These are phyloP conservation scores for Tinospora cordifolia DNA, from an alignment of 164 flowering plant genomes.

Conservation along the genomic window DNA sequence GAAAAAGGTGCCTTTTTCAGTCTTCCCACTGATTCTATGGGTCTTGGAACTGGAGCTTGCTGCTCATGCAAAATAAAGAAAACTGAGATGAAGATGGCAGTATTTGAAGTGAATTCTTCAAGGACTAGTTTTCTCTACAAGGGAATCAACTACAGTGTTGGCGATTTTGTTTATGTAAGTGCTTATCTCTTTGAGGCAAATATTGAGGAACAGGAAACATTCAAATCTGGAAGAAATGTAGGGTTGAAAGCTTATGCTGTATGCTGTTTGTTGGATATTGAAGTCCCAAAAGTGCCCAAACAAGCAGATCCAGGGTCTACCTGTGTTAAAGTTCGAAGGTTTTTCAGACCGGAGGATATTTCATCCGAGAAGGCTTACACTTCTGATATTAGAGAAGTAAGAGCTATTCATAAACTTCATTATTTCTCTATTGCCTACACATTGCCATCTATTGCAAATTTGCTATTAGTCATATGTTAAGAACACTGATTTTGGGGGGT, in stretches of 20 bases:
- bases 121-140: slow-evolving; percentile 35
- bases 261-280: slow-evolving; percentile 64
- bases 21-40: slow-evolving; percentile 46
- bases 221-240: slow-evolving; percentile 79
- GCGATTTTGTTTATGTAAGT: slow-evolving; percentile 66
- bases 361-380: slow-evolving; percentile 75
- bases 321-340: slow-evolving; percentile 58
- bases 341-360: slow-evolving; percentile 86
- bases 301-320: slow-evolving; percentile 29
- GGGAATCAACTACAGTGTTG: slow-evolving; percentile 46
- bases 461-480: neutral
- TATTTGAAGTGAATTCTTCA: slow-evolving; percentile 33
- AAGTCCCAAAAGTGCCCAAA: slow-evolving; percentile 26
- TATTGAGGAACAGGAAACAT: slow-evolving; percentile 30
- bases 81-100: slow-evolving; percentile 23
- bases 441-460: neutral
- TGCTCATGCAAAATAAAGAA: slow-evolving; percentile 50
- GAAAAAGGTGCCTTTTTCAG: slow-evolving; percentile 73
- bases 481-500: neutral
- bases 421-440: neutral
- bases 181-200: slow-evolving; percentile 41
- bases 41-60: slow-evolving; percentile 71
- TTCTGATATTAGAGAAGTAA: slow-evolving; percentile 84
- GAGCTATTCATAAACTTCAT: neutral
- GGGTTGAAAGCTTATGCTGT: slow-evolving; percentile 76